Evolutionary conservation across 352 stramenopile genomes (phyloP).

Genomic region (Globisporangium spinosum): DNA sequence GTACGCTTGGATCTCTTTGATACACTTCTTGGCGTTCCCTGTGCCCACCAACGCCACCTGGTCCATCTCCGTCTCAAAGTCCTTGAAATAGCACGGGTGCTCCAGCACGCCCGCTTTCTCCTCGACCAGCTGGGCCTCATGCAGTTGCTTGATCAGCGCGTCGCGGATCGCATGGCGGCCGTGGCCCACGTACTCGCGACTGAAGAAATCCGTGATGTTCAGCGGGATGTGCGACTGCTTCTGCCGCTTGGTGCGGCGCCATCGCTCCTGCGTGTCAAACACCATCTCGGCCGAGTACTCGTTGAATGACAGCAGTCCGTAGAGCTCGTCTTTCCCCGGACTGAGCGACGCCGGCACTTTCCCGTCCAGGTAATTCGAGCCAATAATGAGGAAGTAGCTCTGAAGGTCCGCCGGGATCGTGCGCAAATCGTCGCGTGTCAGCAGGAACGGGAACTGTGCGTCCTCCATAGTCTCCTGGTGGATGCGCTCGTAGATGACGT

Average conservation of each 20-base stretch:
- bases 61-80: conserved; percentile 15
- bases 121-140: conserved; percentile 6
- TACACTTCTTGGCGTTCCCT: conserved; percentile 46
- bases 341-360: conserved; percentile 42
- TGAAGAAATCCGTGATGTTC: conserved; percentile 68
- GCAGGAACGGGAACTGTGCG: conserved; percentile 49
- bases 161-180: conserved; percentile 24
- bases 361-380: conserved; percentile 60
- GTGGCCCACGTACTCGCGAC: conserved; percentile 42
- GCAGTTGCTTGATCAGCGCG: conserved; percentile 32
- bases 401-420: conserved; percentile 34
- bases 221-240: conserved; percentile 54
- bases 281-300: conserved; percentile 36
- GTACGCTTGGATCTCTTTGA: conserved; percentile 35
- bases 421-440: conserved; percentile 46
- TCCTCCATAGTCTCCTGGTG: conserved; percentile 45
- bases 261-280: conserved; percentile 69
- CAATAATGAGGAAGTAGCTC: conserved; percentile 54
- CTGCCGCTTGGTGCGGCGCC: conserved; percentile 56
- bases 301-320: conserved; percentile 51
- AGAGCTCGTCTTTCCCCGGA: conserved; percentile 53
- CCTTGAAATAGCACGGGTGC: conserved; percentile 51
- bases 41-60: conserved; percentile 31
- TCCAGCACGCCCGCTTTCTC: conserved; percentile 15
- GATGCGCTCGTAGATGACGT: conserved; percentile 29